A percentile compares a stretch with the other conserved stretches of the same genome.
Evolutionary conservation across 2,329 filamentous ascomycete species (phyloP).

Genomic region (Drechslerella stenobrocha): DNA sequence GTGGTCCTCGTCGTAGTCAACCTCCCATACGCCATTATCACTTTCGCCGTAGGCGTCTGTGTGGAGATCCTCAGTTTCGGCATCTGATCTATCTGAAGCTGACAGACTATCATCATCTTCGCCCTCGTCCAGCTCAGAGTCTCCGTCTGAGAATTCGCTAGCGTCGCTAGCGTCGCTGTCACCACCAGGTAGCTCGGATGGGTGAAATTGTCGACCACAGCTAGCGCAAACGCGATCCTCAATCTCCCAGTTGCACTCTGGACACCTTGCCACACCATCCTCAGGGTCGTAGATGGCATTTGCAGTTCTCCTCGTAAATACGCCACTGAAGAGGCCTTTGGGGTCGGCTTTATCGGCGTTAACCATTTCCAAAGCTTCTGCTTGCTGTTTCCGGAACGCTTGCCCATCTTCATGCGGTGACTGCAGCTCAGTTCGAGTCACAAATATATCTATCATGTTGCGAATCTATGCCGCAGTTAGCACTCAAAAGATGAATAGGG

Average conservation of each 20-base stretch:
- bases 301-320: conserved; percentile 48
- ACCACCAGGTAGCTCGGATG: conserved; percentile 31
- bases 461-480: conserved; percentile 49
- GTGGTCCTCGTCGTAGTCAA: conserved; percentile 38
- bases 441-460: conserved; percentile 53
- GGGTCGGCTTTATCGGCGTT: conserved; percentile 47
- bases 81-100: conserved; percentile 19
- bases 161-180: conserved; percentile 39
- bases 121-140: conserved; percentile 31
- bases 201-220: conserved; percentile 46
- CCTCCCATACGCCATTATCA: conserved; percentile 22
- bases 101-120: conserved; percentile 33
- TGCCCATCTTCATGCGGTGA: conserved; percentile 50
- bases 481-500: neutral
- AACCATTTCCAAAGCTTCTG: conserved; percentile 48
- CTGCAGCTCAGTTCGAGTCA: conserved; percentile 50
- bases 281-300: conserved; percentile 49
- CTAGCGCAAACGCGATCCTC: conserved; percentile 47
- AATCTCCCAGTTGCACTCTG: conserved; percentile 52
- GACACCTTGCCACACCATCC: conserved; percentile 51
- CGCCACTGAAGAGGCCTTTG: conserved; percentile 50
- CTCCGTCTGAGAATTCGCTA: conserved; percentile 33
- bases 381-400: conserved; percentile 51
- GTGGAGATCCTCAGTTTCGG: conserved; percentile 38
- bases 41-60: conserved; percentile 46